Evolutionary conservation across 306 rosid genomes (phyloP).

Genomic region (Morella rubra): DNA sequence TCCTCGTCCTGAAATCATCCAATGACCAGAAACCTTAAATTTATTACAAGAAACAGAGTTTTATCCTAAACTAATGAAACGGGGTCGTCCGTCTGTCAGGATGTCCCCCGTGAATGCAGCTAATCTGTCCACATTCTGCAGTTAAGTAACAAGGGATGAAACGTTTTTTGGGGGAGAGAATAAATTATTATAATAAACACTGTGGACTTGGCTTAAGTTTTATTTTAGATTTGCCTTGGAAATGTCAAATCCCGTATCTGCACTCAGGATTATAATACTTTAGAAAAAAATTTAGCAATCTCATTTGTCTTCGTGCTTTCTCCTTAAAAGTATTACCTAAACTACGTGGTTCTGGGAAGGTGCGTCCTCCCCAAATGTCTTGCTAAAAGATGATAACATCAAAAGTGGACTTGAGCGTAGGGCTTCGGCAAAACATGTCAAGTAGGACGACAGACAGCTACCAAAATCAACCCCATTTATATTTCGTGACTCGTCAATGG

Average conservation of each 20-base stretch:
- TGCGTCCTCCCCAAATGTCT: slow-evolving; percentile 28
- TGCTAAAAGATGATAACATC: slow-evolving; percentile 41
- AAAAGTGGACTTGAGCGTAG: slow-evolving; percentile 6
- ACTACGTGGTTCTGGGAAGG: slow-evolving; percentile 32
- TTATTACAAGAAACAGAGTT: background rate
- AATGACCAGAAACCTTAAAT: slow-evolving; percentile 18
- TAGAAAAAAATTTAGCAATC: slow-evolving; percentile 21
- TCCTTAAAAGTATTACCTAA: slow-evolving; percentile 19
- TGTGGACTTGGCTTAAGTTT: background rate
- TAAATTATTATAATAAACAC: background rate
- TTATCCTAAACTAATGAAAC: background rate
- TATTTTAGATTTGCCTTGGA: slow-evolving; percentile 12
- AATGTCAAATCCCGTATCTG: slow-evolving; percentile 6
- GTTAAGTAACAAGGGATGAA: slow-evolving; percentile 13
- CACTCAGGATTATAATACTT: slow-evolving; percentile 9
- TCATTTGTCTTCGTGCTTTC: slow-evolving; percentile 26
- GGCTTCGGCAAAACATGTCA: slow-evolving; percentile 19
- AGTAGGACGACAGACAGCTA: background rate
- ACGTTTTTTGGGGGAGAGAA: background rate
- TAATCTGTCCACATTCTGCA: slow-evolving; percentile 27
- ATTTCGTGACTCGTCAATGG: background rate
- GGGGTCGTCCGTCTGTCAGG: slow-evolving; percentile 36
- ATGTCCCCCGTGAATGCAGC: slow-evolving; percentile 53
- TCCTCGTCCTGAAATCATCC: slow-evolving; percentile 21
- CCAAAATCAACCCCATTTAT: background rate